Evolutionary conservation across 2,329 filamentous ascomycete species (phyloP), one percentile per base, ranked within the genome.

Genomic region (Kalaharituber pfeilii): DNA sequence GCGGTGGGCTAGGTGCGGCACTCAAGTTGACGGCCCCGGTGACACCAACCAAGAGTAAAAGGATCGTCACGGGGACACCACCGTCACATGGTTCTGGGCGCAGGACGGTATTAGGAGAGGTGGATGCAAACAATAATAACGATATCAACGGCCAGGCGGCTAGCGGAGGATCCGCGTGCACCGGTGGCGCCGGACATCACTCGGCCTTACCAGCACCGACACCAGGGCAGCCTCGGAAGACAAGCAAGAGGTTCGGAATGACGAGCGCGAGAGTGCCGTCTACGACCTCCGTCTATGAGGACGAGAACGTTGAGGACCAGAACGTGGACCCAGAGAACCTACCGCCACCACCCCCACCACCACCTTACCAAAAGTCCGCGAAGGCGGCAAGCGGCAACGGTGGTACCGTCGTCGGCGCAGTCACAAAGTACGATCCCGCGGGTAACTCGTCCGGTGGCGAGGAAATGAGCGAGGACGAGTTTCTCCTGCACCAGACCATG

Each of bases 201-300:
- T 73, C 60, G 76, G 78, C 50, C 75, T 77, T 98, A 4, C 91
- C 91, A 2, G 89, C 88, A 0, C 91, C 91, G 2, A 98, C 91
- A 3, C 91, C 91, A 0, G 91, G 91, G 2, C 91, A 98, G 67
- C 91, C 91, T 26, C 80, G 91, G 58, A 96, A 98, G 74, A 84
- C 83, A 20, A 59, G 56, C 2, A 58, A 54, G 11, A 58, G 58
- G 28, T 56, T 62, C 55, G 22, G 53, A 53, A 39, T 56, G 52
- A 39, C 51, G 50, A 2, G 51, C 47, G 29, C 57, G 53, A 7
- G 24, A 18, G 24, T 51, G 44, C 15, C 51, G 42, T 5, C 15
- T 20, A 25, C 42, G 18, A 25, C 42, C 2, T 11, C 15, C n/a
- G 42, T 47, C n/a, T 47, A 47, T 25, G 42, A 47, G 24, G 42